phyloP scores from a whole-genome alignment of 2,329 filamentous ascomycete genomes.

The Colletotrichum somersetense region DNA sequence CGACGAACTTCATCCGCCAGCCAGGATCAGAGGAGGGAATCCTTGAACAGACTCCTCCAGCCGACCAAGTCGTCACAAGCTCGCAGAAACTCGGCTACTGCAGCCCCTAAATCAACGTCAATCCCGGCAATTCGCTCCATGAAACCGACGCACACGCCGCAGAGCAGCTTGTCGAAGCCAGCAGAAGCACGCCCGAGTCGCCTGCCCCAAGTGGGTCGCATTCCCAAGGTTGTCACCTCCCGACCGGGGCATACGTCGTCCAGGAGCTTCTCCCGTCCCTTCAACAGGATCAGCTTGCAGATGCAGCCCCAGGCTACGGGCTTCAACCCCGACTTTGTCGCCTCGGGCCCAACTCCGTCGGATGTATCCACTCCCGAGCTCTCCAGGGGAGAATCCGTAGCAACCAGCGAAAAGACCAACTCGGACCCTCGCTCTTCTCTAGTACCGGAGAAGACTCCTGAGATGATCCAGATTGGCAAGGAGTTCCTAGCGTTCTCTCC shows the following conservation, averaged over 20 bases:
- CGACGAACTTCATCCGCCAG: slow-evolving; percentile 35
- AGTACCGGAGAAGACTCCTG: slow-evolving; percentile 49
- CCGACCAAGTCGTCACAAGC: slow-evolving; percentile 39
- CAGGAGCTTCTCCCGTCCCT: slow-evolving; percentile 88
- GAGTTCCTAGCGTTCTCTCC: slow-evolving; percentile 83
- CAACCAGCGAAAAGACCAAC: slow-evolving; percentile 49
- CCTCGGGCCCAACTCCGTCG: slow-evolving; percentile 62
- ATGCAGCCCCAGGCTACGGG: slow-evolving; percentile 48
- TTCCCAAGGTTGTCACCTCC: slow-evolving; percentile 82
- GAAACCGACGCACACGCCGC: slow-evolving; percentile 33
- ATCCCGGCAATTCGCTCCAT: slow-evolving; percentile 38
- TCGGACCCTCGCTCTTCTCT: slow-evolving; percentile 50
- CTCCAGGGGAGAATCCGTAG: slow-evolving; percentile 52
- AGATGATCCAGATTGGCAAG: slow-evolving; percentile 49
- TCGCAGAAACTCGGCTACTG: slow-evolving; percentile 33
- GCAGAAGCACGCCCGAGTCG: slow-evolving; percentile 66
- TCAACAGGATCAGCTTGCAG: slow-evolving; percentile 69
- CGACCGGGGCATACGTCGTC: slow-evolving; percentile 76
- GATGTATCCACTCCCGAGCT: slow-evolving; percentile 57
- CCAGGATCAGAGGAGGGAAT: slow-evolving; percentile 32
- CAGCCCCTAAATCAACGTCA: slow-evolving; percentile 23
- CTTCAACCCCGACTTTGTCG: slow-evolving; percentile 50
- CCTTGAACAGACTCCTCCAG: slow-evolving; percentile 30
- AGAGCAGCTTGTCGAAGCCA: slow-evolving; percentile 25
- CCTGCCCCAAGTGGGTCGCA: slow-evolving; percentile 85